Base-by-base conservation (phyloP, 2,329 filamentous ascomycete species). In the Trichoderma breve region DNA sequence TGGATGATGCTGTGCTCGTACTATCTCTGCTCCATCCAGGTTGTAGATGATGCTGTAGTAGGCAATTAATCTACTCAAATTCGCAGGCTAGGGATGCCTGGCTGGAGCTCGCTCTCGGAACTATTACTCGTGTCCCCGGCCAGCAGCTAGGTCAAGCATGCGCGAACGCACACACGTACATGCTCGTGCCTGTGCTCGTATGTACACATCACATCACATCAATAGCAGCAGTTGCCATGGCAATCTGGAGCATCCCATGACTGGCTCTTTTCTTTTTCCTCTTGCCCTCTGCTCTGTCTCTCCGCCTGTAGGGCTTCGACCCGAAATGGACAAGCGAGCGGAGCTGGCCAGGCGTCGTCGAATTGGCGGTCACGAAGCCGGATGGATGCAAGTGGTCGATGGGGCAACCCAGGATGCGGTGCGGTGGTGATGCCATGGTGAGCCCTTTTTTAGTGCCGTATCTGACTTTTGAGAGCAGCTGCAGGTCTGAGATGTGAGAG, bases 291-390 rank as follows among this genome's bases (percentile, higher is more conserved):
- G 34, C 39, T 51, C 9, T 67, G 15, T 47, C 66, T 47, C 66
- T 51, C 55, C 55, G 66, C 36, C 36, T 60, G 66, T 69, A 69
- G 66, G 66, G 66, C 57, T 53, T 53, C 32, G 3, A 12, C 60
- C 66, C 15, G 43, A 62, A 53, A 28, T 32, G 39, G 57, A 58
- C 53, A 61, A 71, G 62, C 55, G 64, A 53, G 70, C 55, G 70
- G 70, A 68, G 64, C 28, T 21, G 32, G 51, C 30, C 43, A 36
- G 64, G 43, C 43, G 26, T 63, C 57, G 53, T 69, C 70, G 64
- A 72, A 72, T 72, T 62, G 70, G 70, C 70, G 70, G 70, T 72
- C 70, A 72, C 70, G 64, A 51, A 71, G 34, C 34, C 7, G 34
- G 34, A 36, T 39, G 39, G 43, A 30, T 63, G 47, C 70, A 39